These are phyloP conservation scores for Emericellopsis cladophorae DNA, from an alignment of 2,329 filamentous ascomycete genomes.

Conservation along the genomic window DNA sequence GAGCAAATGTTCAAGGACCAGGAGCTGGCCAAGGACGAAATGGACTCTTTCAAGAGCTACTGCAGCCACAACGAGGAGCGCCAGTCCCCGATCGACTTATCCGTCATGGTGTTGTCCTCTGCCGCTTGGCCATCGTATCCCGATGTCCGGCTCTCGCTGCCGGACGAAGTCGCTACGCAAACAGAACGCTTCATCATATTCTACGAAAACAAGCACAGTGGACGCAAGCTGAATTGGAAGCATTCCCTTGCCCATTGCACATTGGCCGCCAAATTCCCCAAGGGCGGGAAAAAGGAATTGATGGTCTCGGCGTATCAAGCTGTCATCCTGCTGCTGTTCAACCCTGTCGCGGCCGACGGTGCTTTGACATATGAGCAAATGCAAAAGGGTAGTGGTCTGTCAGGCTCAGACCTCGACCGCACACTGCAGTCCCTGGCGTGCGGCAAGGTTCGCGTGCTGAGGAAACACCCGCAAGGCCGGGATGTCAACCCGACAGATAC, in stretches of 20 bases:
- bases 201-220: constrained; percentile 83
- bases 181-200: constrained; percentile 72
- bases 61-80: constrained; percentile 35
- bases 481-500: constrained; percentile 71
- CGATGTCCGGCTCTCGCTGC: constrained; percentile 60
- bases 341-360: constrained; percentile 46
- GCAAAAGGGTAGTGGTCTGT: constrained; percentile 58
- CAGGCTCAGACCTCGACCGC: constrained; percentile 67
- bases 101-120: constrained; percentile 81
- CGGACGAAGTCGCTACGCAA: constrained; percentile 60
- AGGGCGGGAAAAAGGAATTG: constrained; percentile 66
- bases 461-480: constrained; percentile 72
- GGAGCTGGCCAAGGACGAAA: constrained; percentile 84
- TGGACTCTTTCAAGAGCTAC: constrained; percentile 71
- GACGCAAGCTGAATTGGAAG: constrained; percentile 81
- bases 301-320: constrained; percentile 88
- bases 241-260: constrained; percentile 86
- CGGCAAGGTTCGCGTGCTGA: constrained; percentile 72
- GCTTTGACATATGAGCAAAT: constrained; percentile 67
- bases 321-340: constrained; percentile 82
- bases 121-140: constrained; percentile 89
- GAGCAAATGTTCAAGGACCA: constrained; percentile 99
- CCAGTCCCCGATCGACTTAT: constrained; percentile 46
- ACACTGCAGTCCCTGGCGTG: constrained; percentile 94
- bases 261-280: constrained; percentile 67